These are phyloP conservation scores for Austroboletus eburneus DNA, from an alignment of 768 basidiomycete genomes.

Conservation along the genomic window DNA sequence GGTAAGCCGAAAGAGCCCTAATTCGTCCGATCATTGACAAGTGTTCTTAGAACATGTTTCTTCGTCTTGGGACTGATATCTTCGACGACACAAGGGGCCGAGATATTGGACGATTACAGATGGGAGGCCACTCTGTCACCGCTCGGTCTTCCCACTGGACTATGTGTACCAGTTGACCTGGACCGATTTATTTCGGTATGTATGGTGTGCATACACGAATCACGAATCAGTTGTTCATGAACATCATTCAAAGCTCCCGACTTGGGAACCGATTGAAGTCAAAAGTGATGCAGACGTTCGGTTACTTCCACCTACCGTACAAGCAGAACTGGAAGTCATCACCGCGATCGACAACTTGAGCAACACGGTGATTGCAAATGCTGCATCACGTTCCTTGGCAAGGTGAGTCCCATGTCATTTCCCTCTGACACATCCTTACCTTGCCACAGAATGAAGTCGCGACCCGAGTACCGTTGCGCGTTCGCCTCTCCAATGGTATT, in stretches of 20 bases:
- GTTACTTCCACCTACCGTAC: slow-evolving; percentile 60
- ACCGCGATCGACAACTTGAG: slow-evolving; percentile 90
- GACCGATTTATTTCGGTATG: slow-evolving; percentile 76
- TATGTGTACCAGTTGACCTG: slow-evolving; percentile 87
- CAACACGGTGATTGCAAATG: slow-evolving; percentile 94
- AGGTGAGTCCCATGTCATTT: too few relatives aligned
- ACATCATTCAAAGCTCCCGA: too few relatives aligned
- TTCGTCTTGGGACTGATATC: slow-evolving; percentile 93
- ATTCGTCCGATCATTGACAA: slow-evolving; percentile 1
- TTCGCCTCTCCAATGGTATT: slow-evolving; percentile 79
- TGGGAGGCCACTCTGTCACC: slow-evolving; percentile 93
- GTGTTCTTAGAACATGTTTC: slow-evolving; percentile 78
- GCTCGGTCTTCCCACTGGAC: slow-evolving; percentile 79
- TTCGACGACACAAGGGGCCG: slow-evolving; percentile 86
- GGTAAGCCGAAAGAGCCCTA: slow-evolving; percentile 52
- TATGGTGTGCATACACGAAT: slow-evolving; percentile 5
- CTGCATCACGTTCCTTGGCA: slow-evolving; percentile 86
- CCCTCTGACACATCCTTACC: too few relatives aligned
- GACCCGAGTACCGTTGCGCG: slow-evolving; percentile 65
- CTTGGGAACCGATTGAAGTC: slow-evolving; percentile 48
- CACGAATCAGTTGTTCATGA: slow-evolving; percentile 2
- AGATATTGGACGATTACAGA: slow-evolving; percentile 85
- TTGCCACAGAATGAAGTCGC: slow-evolving; percentile 63
- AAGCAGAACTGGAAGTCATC: slow-evolving; percentile 77
- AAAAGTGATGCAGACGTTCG: slow-evolving; percentile 38